These are phyloP conservation scores for Bruguiera gymnorhiza DNA, from an alignment of 345 rosid genomes.

Conservation along the genomic window DNA sequence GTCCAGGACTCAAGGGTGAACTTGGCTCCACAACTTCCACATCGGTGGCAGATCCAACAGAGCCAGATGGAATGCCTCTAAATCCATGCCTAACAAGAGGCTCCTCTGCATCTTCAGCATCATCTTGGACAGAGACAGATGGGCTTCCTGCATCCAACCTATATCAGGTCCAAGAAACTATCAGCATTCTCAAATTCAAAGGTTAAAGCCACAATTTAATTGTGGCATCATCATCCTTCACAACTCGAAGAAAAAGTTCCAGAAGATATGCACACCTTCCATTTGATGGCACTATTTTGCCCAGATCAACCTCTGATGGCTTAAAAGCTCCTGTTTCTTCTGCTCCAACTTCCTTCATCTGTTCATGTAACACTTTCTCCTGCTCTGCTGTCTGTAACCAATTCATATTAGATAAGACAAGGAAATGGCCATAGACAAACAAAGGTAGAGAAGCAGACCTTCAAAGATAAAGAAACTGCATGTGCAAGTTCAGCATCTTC, in stretches of 20 bases:
- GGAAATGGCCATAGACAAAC: background rate
- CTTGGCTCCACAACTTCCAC: slow-evolving; percentile 39
- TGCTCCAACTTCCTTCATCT: slow-evolving; percentile 33
- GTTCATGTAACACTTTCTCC: slow-evolving; percentile 45
- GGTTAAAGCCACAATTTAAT: background rate
- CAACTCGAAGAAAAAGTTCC: background rate
- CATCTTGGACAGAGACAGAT: slow-evolving; percentile 52
- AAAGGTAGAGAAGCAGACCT: slow-evolving; percentile 33
- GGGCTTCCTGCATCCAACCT: slow-evolving; percentile 69
- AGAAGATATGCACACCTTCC: slow-evolving; percentile 54
- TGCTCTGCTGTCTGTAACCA: slow-evolving; percentile 63
- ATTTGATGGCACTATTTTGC: slow-evolving; percentile 41
- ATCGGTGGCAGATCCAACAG: slow-evolving; percentile 45
- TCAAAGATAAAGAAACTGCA: slow-evolving; percentile 66
- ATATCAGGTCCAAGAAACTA: slow-evolving; percentile 9
- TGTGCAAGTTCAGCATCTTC: slow-evolving; percentile 66
- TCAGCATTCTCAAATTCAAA: background rate
- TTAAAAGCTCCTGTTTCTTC: slow-evolving; percentile 34
- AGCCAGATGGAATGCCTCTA: slow-evolving; percentile 46
- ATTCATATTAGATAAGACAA: slow-evolving; percentile 18
- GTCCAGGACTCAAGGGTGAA: slow-evolving; percentile 58
- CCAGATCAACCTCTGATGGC: slow-evolving; percentile 37
- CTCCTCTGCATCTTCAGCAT: slow-evolving; percentile 66
- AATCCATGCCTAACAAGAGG: slow-evolving; percentile 75
- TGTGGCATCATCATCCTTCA: background rate